Base-by-base conservation (phyloP, 306 rosid genomes). In the Betula pendula region DNA sequence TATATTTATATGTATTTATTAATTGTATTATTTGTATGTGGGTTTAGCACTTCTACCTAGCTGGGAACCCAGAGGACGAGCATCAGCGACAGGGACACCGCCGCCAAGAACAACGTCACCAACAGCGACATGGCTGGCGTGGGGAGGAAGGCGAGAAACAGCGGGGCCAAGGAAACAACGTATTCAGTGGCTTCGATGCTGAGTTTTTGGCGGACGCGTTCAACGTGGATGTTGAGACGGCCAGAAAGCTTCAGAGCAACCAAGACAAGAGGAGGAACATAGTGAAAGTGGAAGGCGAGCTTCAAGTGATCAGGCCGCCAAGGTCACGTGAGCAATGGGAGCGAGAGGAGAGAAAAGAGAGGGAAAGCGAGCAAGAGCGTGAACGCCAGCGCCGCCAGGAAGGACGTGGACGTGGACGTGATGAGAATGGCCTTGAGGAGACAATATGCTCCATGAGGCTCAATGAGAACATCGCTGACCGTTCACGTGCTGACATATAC, bases 31-130 rank as follows among this genome's bases (percentile, higher is more conserved):
- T 22, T 68, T 33, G 20, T 43, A 1, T 40, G 53, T 68, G 51
- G 3, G 27, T 38, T 66, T 58, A 89, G 96, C 84, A 74, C 42
- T 91, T 91, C 82, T 89, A 89, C 43, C 68, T 93, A 3, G 97
- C 89, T 0, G 92, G 91, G 0, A 91, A 88, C 49, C 96, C 89
- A 1, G 82, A 79, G 5, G 38, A 77, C 35, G 91, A 89, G 76
- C 83, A 83, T 27, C 51, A 71, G 8, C 81, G 48, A 52, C 59
- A 52, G 11, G 70, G 67, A 6, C 22, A 42, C 13, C 69, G 48
- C 51, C 42, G 14, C 4, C 38, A 24, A 33, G 40, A 69, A 25
- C 22, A 20, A 17, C 60, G 10, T 29, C 17, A 40, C 8, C 2
- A 6, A 2, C n/a, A 17, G 1, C 29, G n/a, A 3, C 52, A 12